phyloP scores from a whole-genome alignment of 2,329 filamentous ascomycete genomes.

The Colletotrichum graminicola region DNA sequence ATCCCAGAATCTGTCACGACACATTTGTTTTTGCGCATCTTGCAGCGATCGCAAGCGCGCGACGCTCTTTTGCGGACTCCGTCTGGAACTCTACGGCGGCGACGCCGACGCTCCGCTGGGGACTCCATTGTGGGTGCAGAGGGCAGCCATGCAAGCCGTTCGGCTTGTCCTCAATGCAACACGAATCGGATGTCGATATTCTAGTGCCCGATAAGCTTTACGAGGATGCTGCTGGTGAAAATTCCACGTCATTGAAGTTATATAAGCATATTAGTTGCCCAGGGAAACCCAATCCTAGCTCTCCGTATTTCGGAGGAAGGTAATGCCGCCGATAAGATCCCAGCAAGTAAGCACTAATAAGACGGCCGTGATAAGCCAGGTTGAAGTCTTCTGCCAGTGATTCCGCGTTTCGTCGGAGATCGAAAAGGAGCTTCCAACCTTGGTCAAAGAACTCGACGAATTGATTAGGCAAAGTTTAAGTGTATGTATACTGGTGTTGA shows the following conservation, averaged over 20 bases:
- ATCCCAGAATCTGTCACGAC: constrained; percentile 46
- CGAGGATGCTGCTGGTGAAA: neutral
- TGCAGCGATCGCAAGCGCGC: constrained; percentile 52
- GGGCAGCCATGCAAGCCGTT: neutral
- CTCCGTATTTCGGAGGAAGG: neutral
- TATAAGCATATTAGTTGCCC: neutral
- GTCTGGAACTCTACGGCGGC: constrained; percentile 49
- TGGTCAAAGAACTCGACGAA: neutral
- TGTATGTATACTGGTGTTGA: neutral
- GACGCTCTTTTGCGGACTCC: constrained; percentile 51
- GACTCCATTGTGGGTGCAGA: constrained; percentile 13
- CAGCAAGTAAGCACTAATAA: neutral
- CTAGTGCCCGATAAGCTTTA: neutral
- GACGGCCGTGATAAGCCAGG: neutral
- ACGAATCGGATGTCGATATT: neutral
- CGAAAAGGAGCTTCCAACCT: neutral
- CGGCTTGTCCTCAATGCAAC: neutral
- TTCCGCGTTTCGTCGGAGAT: neutral
- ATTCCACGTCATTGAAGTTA: neutral
- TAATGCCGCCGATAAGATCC: neutral
- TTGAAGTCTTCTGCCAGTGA: neutral
- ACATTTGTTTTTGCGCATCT: constrained; percentile 52
- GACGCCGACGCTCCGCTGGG: constrained; percentile 25
- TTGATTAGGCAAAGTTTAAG: neutral
- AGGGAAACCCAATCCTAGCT: neutral